Base-by-base conservation (phyloP, 2,329 filamentous ascomycete genomes). In the Microcyclospora tardicrescens region DNA sequence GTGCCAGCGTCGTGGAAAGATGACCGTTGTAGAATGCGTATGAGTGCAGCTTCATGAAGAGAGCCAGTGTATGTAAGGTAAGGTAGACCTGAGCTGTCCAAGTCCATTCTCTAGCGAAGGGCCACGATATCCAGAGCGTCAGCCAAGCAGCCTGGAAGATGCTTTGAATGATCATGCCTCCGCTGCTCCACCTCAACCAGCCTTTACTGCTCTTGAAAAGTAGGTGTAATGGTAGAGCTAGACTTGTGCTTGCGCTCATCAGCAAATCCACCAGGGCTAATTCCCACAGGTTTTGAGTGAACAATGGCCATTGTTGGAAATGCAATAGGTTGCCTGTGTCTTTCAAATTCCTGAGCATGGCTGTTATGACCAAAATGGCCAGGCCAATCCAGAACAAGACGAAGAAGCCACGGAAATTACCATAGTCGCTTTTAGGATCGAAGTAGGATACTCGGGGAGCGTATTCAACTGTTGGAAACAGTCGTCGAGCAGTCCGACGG, bases 1-100 rank as follows among this genome's bases (percentile, higher is more conserved):
- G 79, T 56, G 81, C 79, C 59, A 93, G 76, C 0, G 85, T 93
- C 59, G 91, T 84, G 49, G 81, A 84, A 12, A 98, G 69, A 60
- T 98, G 91, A 10, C 91, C 91, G 53, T 95, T 96, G 67, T 98
- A 98, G 61, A 96, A 98, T 16, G 85, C 83, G 56, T 94, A 98
- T 5, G 87, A 95, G 61, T 98, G 91, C 77, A 96, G 91, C 69
- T 98, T 98, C 91, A 98, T 98, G 36, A 95, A 77, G 14, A 98
- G 71, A 6, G 84, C 81, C 62, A 98, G 77, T 33, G 86, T 81
- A 61, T 98, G 91, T 28, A 98, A 69, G 10, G 87, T 81, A 51
- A 98, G 75, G 60, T 93, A 98, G 30, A 98, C 91, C 57, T 96
- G 91, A 2, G 89, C 80, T 0, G 91, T 98, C 91, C 91, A 98